Evolutionary conservation across 1,284 basidiomycete species (phyloP).

Genomic region (Ceratobasidium theobromae): DNA sequence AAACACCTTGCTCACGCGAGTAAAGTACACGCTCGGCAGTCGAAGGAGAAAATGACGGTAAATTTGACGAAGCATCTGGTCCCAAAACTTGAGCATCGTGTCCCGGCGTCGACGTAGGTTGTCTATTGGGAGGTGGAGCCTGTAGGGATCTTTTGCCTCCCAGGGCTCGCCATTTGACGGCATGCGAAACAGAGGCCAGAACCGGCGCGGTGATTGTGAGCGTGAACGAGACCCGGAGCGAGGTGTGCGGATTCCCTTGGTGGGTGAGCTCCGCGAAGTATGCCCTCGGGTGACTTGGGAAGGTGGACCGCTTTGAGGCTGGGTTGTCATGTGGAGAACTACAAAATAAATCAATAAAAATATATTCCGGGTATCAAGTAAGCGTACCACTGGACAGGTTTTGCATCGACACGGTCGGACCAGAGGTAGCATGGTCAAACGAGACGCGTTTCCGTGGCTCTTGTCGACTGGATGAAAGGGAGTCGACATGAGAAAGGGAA

Average conservation of each 20-base stretch:
- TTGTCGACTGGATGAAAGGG: conserved; percentile 7
- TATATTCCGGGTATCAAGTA: not conserved
- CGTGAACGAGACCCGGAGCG: conserved; percentile 7
- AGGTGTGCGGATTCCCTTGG: not conserved
- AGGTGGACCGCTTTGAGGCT: not conserved
- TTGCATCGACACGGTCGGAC: conserved; percentile 22
- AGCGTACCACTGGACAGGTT: conserved; percentile 8
- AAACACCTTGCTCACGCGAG: conserved; percentile 68
- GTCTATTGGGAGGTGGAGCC: conserved; percentile 41
- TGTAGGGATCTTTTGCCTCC: conserved; percentile 53
- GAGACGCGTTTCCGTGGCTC: conserved; percentile 11
- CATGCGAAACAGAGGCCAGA: conserved; percentile 44
- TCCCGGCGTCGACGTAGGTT: conserved; percentile 35
- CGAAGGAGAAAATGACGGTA: conserved; percentile 67
- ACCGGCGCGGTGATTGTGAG: conserved; percentile 10
- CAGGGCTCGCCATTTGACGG: conserved; percentile 54
- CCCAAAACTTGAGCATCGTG: conserved; percentile 42
- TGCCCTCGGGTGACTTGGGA: not conserved
- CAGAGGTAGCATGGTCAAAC: conserved; percentile 16
- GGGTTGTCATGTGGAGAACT: conserved; percentile 11
- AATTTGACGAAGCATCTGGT: conserved; percentile 56
- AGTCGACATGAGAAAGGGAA: conserved; percentile 17
- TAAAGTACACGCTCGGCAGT: conserved; percentile 71
- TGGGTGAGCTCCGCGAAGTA: conserved; percentile 1
- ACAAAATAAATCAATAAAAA: not conserved